Base-by-base conservation (phyloP, 345 rosid genomes). In the Sonneratia caseolaris region DNA sequence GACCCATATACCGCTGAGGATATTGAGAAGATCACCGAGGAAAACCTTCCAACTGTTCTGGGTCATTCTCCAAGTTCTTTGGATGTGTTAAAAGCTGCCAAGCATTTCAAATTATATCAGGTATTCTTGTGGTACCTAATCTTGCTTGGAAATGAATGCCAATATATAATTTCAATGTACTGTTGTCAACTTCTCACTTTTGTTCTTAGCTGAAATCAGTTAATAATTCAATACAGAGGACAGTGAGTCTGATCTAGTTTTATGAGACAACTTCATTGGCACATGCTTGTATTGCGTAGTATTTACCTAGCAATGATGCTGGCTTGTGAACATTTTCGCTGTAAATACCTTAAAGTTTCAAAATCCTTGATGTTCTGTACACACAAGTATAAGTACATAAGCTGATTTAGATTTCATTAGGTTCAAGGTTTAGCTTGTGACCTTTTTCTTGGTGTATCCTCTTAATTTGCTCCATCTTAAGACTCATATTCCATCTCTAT, bases 81-180 rank as follows among this genome's bases (percentile, higher is more conserved):
- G 79, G 96, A 86, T 75, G 99, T 95, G 73, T 84, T 95, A 73
- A 86, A 84, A 68, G 94, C 82, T 57, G 96, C 98, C 42, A 77
- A 79, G 72, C 86, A 89, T 72, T 95, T 88, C 78, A 92, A 92
- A 80, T 80, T 95, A 70, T 83, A 90, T 76, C 97, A 95, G 96
- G 98, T 92, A 75, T 42, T 66, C 70, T 56, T 10, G 27, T 56
- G 21, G 21, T 56, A 56, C 32, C 2, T 56, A 56, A 1, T 21
- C 10, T n/a, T 56, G 27, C 27, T n/a, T 56, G 62, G 27, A 56
- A n/a, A 21, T 56, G 32, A 56, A 21, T 21, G 3, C 62, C 11
- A 8, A 56, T 56, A 12, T n/a, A 56, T n/a, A 6, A 21, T 56
- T 47, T 8, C 15, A 9, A 56, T n/a, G 62, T 56, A 56, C 32